Conservation (phyloP, 2,329 filamentous ascomycete species). For the Diaporthe sp. region DNA sequence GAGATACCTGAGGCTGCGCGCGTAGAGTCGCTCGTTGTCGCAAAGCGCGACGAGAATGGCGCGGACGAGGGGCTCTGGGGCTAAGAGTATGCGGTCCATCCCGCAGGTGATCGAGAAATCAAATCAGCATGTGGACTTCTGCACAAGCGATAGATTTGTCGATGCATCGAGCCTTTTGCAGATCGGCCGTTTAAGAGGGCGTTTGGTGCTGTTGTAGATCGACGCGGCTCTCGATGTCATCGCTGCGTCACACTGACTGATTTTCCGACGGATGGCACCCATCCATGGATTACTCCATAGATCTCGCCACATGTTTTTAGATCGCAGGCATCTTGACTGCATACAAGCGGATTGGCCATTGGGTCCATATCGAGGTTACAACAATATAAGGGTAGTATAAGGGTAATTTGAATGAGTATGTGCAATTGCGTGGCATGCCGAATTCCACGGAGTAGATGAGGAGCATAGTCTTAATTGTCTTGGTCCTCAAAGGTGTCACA, state of each 20-base stretch:
- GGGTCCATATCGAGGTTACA: neutral
- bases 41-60: constrained; percentile 33
- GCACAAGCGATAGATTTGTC: neutral
- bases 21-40: constrained; percentile 24
- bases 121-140: neutral
- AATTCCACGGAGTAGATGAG: no score
- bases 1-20: constrained; percentile 30
- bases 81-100: constrained; percentile 32
- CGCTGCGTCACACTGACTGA: constrained; percentile 8
- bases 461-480: neutral
- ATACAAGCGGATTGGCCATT: neutral
- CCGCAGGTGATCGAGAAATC: neutral
- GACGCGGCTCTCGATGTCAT: neutral
- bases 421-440: no score
- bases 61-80: constrained; percentile 26
- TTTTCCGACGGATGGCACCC: neutral
- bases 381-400: neutral
- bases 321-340: neutral
- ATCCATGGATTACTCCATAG: neutral
- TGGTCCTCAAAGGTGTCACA: neutral
- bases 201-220: constrained; percentile 1
- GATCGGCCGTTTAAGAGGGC: constrained; percentile 3
- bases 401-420: no score
- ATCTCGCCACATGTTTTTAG: neutral
- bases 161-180: neutral